Evolutionary conservation across 2,329 filamentous ascomycete species (phyloP), one percentile per base, ranked within the genome.

Genomic region (Verticillium tricorpus): DNA sequence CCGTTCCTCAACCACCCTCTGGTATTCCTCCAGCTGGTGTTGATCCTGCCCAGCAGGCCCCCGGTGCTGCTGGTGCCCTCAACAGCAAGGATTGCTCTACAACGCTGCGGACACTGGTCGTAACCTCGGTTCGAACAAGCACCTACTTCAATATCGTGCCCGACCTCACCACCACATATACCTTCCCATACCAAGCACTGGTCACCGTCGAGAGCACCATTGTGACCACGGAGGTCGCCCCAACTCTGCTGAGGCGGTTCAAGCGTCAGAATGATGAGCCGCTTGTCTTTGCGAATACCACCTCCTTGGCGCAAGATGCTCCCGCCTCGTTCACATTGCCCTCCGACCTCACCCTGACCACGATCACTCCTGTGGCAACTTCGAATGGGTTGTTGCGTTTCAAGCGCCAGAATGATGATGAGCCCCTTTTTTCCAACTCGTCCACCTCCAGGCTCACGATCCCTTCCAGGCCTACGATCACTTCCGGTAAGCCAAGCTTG

Each of bases 81-180:
- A n/a, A 28, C 57, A 50, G 37, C 57, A 34, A 58, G 22, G 57
- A 58, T n/a, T 58, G 57, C 22, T 40, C 57, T 2, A 58, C 39
- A 8, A 40, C 25, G 11, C 15, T 40, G 22, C 28, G 28, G 19
- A 58, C 57, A 25, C 11, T 58, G 37, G 35, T 58, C 14, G 57
- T 58, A 57, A 66, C 67, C 2, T 65, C 65, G 8, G 62, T 76
- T 3, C 67, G 72, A 22, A 78, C 75, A 8, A 73, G 71, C 57
- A 78, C 75, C 22, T 77, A 76, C 73, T 71, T 72, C 61, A 78
- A 78, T 35, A 59, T 77, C 56, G 74, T 78, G 31, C 67, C 69
- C 1, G 74, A 75, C 54, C 67, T 70, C 35, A 78, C 76, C 2
- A 78, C 76, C 5, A 78, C 77, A 1, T 77, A 77, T 63, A 77